A percentile compares a stretch with the other conserved stretches of the same genome.
Conservation (phyloP, 371 early-diverging fungal species). For the Capillidium heterosporum region DNA sequence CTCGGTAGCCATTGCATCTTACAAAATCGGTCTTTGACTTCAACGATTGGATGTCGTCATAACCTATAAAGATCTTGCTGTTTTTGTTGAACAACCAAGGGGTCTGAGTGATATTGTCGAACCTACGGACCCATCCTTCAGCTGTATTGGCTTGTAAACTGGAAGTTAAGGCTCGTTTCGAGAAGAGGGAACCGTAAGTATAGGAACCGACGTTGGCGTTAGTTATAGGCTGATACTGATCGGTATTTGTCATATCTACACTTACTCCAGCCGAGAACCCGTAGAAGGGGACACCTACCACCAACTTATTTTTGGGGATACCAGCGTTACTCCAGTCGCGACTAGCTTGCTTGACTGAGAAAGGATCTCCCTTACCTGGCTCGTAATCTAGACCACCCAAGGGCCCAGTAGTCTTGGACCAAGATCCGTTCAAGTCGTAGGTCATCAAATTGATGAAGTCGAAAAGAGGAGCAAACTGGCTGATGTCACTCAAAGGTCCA, state of each 20-base stretch:
- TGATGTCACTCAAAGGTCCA: constrained; percentile 34
- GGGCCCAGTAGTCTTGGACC: constrained; percentile 29
- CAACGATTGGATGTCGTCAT: constrained; percentile 40
- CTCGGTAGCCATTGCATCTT: constrained; percentile 23
- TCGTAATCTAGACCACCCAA: constrained; percentile 31
- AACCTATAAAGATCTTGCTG: constrained; percentile 29
- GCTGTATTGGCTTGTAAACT: constrained; percentile 37
- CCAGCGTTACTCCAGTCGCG: constrained; percentile 29
- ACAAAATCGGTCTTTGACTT: constrained; percentile 31
- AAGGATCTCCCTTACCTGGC: not conserved
- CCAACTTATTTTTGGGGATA: constrained; percentile 32
- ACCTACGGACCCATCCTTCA: constrained; percentile 25
- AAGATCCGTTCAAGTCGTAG: constrained; percentile 22
- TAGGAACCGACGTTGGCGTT: not conserved
- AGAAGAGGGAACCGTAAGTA: not conserved
- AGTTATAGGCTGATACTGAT: not conserved
- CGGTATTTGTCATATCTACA: constrained; percentile 9
- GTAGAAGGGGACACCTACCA: constrained; percentile 35
- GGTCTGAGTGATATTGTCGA: constrained; percentile 38
- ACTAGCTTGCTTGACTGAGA: constrained; percentile 12
- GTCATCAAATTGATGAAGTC: constrained; percentile 39
- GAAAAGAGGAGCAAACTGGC: constrained; percentile 27
- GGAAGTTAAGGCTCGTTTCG: constrained; percentile 19
- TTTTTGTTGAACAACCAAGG: constrained; percentile 46
- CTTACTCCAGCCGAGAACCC: constrained; percentile 19